These are phyloP conservation scores for Calcarisporium arbuscula DNA, from an alignment of 2,329 filamentous ascomycete species.

Conservation along the genomic window DNA sequence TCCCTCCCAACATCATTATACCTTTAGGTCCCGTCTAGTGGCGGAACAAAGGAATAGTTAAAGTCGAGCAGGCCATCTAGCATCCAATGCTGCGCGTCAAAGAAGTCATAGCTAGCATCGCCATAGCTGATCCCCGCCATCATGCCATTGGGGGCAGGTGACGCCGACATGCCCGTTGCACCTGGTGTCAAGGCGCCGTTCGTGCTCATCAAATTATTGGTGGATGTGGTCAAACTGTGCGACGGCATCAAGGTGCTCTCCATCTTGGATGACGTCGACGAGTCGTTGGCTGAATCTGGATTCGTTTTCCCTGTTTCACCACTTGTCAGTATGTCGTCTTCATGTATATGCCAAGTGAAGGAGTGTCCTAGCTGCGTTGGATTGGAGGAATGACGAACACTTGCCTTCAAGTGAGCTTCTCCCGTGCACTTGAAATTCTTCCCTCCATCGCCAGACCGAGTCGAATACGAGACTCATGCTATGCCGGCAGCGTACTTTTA, in stretches of 20 bases:
- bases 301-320: slow-evolving; percentile 82
- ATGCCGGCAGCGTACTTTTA: slow-evolving; percentile 77
- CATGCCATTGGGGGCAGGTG: slow-evolving; percentile 37
- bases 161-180: slow-evolving; percentile 36
- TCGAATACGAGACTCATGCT: slow-evolving; percentile 83
- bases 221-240: slow-evolving; percentile 31
- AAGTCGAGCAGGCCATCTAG: slow-evolving; percentile 79
- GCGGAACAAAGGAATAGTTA: slow-evolving; percentile 58
- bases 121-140: slow-evolving; percentile 51
- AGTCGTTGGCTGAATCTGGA: slow-evolving; percentile 71
- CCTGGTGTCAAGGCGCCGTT: slow-evolving; percentile 49
- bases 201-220: slow-evolving; percentile 37
- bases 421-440: slow-evolving; percentile 68
- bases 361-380: no score
- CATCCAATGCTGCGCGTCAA: slow-evolving; percentile 91
- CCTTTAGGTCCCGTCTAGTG: slow-evolving; percentile 47
- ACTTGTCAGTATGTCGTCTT: no score
- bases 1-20: no score
- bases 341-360: slow-evolving; percentile 10
- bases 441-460: slow-evolving; percentile 79
- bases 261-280: slow-evolving; percentile 60
- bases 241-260: slow-evolving; percentile 52
- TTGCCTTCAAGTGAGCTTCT: slow-evolving; percentile 66
- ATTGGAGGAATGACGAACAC: slow-evolving; percentile 26
- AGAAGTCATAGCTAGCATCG: slow-evolving; percentile 75